These are phyloP conservation scores for Salvia sclarea DNA, from an alignment of 305 asterid species.

Conservation along the genomic window DNA sequence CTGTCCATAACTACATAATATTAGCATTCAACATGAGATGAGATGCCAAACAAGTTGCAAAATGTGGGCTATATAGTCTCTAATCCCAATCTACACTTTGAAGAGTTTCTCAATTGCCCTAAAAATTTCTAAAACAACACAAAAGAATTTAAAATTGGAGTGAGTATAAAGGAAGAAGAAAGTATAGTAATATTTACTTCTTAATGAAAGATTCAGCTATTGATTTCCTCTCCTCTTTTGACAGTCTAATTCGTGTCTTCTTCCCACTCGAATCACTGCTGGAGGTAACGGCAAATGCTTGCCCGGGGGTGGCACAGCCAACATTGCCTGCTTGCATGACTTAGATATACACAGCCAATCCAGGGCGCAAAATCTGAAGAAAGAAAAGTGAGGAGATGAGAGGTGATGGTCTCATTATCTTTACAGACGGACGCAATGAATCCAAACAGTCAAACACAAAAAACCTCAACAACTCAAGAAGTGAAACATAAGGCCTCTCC, in stretches of 20 bases:
- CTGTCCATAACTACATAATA: not conserved
- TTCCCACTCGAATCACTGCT: slow-evolving; percentile 56
- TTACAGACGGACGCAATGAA: not conserved
- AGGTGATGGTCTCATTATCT: not conserved
- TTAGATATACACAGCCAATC: slow-evolving; percentile 24
- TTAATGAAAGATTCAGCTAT: slow-evolving; percentile 85
- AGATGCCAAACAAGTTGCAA: not conserved
- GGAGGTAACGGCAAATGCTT: slow-evolving; percentile 67
- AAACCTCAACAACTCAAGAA: not conserved
- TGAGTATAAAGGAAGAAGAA: slow-evolving; percentile 5
- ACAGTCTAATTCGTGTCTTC: slow-evolving; percentile 79
- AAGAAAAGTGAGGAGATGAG: slow-evolving; percentile 1
- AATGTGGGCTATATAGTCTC: not conserved
- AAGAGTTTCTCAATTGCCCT: not conserved
- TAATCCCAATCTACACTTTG: not conserved
- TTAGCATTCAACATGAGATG: not conserved
- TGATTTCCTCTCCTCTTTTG: slow-evolving; percentile 85
- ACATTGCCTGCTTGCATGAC: slow-evolving; percentile 66
- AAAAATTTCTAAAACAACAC: not conserved
- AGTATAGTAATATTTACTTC: slow-evolving; percentile 46
- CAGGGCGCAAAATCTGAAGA: slow-evolving; percentile 29
- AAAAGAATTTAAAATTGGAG: not conserved
- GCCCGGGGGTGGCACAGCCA: slow-evolving; percentile 74
- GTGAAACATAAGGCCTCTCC: not conserved
- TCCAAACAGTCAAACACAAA: not conserved